phyloP scores from a whole-genome alignment of 2,329 filamentous ascomycete species.

The Aspergillus nomiae region DNA sequence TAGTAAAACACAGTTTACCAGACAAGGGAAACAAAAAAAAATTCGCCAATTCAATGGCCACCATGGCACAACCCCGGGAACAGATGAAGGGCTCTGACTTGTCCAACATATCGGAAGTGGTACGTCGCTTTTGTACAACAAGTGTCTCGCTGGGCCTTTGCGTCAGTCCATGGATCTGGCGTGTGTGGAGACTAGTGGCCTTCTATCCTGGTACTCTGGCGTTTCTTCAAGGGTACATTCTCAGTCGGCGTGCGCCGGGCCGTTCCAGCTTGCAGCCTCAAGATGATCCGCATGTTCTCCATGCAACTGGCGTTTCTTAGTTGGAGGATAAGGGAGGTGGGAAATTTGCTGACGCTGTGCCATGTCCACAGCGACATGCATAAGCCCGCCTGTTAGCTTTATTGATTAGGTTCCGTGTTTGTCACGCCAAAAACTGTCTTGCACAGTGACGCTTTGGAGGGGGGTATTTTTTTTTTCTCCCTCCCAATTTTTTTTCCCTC shows the following conservation, averaged over 20 bases:
- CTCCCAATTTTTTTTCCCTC: conserved; percentile 8
- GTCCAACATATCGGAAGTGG: conserved; percentile 5
- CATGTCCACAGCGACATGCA: conserved; percentile 39
- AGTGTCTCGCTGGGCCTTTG: conserved; percentile 15
- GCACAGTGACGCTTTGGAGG: conserved; percentile 20
- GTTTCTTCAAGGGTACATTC: conserved; percentile 40
- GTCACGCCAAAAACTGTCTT: conserved; percentile 28
- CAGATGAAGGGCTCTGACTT: conserved; percentile 1
- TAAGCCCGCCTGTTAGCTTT: conserved; percentile 40
- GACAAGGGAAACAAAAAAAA: conserved; percentile 5
- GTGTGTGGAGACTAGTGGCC: conserved; percentile 26
- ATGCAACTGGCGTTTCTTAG: conserved; percentile 32
- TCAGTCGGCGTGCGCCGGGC: conserved; percentile 48
- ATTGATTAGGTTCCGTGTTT: conserved; percentile 41
- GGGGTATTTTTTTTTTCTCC: conserved; percentile 10
- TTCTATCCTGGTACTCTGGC: conserved; percentile 30
- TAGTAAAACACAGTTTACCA: conserved; percentile 12
- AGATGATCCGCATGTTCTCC: conserved; percentile 44
- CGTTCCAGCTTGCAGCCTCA: conserved; percentile 50
- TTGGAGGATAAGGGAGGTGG: conserved; percentile 35
- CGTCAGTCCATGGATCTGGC: conserved; percentile 24
- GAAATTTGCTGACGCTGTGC: conserved; percentile 37
- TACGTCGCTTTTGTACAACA: conserved; percentile 26
- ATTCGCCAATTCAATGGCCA: neutral
- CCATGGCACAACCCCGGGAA: neutral